These are phyloP conservation scores for Tulasnella sp. DNA, from an alignment of 768 basidiomycete genomes.

Conservation along the genomic window DNA sequence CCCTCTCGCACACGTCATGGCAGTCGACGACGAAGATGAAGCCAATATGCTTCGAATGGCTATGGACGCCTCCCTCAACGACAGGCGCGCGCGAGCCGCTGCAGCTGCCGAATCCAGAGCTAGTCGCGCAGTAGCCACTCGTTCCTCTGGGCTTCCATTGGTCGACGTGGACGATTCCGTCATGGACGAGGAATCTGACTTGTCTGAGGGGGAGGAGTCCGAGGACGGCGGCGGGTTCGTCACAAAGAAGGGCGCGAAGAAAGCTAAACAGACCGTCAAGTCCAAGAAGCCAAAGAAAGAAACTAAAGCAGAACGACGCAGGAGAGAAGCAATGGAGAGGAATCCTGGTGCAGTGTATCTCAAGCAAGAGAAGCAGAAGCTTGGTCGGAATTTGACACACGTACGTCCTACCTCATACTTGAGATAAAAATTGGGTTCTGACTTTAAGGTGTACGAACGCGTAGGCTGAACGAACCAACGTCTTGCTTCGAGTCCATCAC, in stretches of 20 bases:
- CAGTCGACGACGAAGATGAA: conserved; percentile 29
- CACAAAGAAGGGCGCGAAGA: not conserved
- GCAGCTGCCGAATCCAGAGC: conserved; percentile 20
- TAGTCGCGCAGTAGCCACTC: conserved; percentile 18
- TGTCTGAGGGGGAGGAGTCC: not conserved
- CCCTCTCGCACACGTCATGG: conserved; percentile 9
- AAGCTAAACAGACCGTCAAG: not conserved
- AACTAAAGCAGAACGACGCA: conserved; percentile 2
- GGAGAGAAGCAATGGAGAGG: conserved; percentile 21
- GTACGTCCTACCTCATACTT: conserved; percentile 28
- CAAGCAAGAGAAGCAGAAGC: conserved; percentile 34
- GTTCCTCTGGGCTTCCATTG: conserved; percentile 18
- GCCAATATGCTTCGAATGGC: conserved; percentile 47
- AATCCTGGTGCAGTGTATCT: conserved; percentile 21
- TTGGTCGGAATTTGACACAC: conserved; percentile 66
- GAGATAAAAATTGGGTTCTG: conserved; percentile 8
- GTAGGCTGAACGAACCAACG: conserved; percentile 59
- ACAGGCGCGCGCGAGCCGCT: conserved; percentile 22
- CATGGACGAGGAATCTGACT: not conserved
- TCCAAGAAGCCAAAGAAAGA: not conserved
- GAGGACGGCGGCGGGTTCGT: not conserved
- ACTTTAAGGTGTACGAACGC: conserved; percentile 5
- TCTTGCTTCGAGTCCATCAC: conserved; percentile 57
- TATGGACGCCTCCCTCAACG: conserved; percentile 40
- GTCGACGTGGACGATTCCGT: conserved; percentile 16